Evolutionary conservation across 768 basidiomycete genomes (phyloP).

Genomic region (Boletus pseudopeckii): DNA sequence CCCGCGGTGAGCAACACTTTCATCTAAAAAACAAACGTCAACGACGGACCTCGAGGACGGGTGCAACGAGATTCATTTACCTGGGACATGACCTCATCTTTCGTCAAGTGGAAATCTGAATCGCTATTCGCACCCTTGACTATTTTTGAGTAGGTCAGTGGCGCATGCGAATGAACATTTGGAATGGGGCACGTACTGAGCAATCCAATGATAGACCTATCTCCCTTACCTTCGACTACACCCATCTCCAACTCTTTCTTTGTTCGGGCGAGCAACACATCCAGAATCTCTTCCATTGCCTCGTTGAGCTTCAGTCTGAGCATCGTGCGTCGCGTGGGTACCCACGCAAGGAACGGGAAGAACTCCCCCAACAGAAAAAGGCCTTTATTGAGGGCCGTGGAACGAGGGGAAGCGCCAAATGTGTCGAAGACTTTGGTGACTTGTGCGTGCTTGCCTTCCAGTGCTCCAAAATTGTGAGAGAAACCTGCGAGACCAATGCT

Average conservation of each 20-base stretch:
- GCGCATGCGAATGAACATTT: constrained; percentile 14
- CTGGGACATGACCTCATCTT: constrained; percentile 30
- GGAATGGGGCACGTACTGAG: constrained; percentile 13
- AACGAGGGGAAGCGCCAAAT: constrained; percentile 20
- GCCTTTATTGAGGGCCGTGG: constrained; percentile 25
- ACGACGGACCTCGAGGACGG: too few species aligned
- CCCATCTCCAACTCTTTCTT: constrained; percentile 30
- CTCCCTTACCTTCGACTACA: constrained; percentile 17
- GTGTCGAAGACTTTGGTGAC: constrained; percentile 42
- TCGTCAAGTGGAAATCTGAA: constrained; percentile 23
- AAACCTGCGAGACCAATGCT: neutral
- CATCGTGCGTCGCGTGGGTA: constrained; percentile 36
- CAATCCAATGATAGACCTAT: constrained; percentile 26
- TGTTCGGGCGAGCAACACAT: constrained; percentile 36
- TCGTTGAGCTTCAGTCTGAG: constrained; percentile 31
- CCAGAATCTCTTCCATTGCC: constrained; percentile 39
- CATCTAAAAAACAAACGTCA: constrained; percentile 5
- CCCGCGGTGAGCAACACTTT: constrained; percentile 16
- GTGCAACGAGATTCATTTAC: neutral
- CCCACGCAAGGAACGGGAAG: constrained; percentile 34
- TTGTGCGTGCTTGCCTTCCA: constrained; percentile 44
- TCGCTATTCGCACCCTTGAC: constrained; percentile 35
- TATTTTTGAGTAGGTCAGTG: constrained; percentile 5
- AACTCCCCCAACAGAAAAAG: constrained; percentile 36
- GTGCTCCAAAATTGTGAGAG: constrained; percentile 47